Base-by-base conservation (phyloP, 78 protist genomes). In the Chrysochromulina parva region DNA sequence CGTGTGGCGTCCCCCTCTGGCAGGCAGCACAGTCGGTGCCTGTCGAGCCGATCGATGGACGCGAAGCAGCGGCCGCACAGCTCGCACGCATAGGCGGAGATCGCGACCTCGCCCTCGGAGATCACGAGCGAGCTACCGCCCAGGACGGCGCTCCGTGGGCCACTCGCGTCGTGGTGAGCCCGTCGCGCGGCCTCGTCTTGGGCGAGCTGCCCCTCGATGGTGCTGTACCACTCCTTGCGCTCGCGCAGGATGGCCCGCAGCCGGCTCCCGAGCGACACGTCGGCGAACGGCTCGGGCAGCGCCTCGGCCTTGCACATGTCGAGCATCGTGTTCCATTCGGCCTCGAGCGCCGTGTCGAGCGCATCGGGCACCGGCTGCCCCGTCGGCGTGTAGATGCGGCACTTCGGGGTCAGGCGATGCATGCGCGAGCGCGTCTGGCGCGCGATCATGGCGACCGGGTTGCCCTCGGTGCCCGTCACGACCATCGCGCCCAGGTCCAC, bases 401-500 rank as follows among this genome's bases (percentile, higher is more conserved):
- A 67, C 9, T 67, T 17, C 22, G 9, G 14, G 47, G 11, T 13
- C 14, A 17, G 2, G 22, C 48, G 47, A 48, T 67, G 76, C 76
- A 67, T 17, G 47, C 48, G 76, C 50, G 14, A 1, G 22, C 48
- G 47, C 76, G 80, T 52, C 85, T 89, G 73, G 59, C 4, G 0
- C 17, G 62, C 84, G 19, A 89, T 3, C 20, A 9, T 26, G 38
- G 84, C 59, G 24, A 89, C 7, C 11, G 91, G 91, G 55, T 89
- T 89, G 58, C 59, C 71, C 47, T 17, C 17, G 22, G 28, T 9
- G 52, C 74, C 59, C 10, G 76, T 85, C 57, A 89, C 55, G 69
- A 89, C 76, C 73, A 82, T 82, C 5, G 91, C 91, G 28, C 91
- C 91, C 28, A 89, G 48, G 7, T 89, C 91, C 47, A 53, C 59